Percentiles rank a stretch among this genome's conserved stretches.
Conservation (phyloP, 805 yeast genomes). For the Saccharomycopsis lassenensis region DNA sequence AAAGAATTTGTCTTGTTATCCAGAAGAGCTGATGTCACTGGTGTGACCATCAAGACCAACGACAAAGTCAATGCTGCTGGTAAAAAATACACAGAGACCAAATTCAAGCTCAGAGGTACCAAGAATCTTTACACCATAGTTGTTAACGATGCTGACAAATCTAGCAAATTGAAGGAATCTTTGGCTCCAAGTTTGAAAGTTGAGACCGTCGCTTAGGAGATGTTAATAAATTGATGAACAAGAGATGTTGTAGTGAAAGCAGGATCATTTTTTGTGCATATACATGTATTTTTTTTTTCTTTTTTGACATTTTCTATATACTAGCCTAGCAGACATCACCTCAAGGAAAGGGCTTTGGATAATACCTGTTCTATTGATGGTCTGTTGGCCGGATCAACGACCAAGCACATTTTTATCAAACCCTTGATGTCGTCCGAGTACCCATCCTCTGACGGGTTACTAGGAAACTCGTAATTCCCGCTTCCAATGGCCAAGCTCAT, state of each 20-base stretch:
- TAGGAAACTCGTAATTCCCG: slow-evolving; percentile 41
- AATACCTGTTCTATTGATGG: slow-evolving; percentile 55
- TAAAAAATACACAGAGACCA: slow-evolving; percentile 84
- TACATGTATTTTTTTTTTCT: neutral
- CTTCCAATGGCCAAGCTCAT: slow-evolving; percentile 62
- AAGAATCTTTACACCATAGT: slow-evolving; percentile 90
- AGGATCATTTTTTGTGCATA: too few relatives aligned
- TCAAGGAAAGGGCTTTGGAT: slow-evolving; percentile 30
- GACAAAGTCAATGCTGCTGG: slow-evolving; percentile 70
- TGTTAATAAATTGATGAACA: too few relatives aligned
- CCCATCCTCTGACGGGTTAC: slow-evolving; percentile 16
- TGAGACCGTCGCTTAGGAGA: slow-evolving; percentile 20
- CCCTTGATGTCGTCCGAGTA: slow-evolving; percentile 48
- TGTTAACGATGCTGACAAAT: slow-evolving; percentile 92
- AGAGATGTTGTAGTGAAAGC: too few relatives aligned
- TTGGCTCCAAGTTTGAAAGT: slow-evolving; percentile 88
- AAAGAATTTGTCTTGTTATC: slow-evolving; percentile 95
- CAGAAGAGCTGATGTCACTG: slow-evolving; percentile 89
- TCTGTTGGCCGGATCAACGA: slow-evolving; percentile 47
- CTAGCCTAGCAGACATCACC: neutral
- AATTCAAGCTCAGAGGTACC: slow-evolving; percentile 98
- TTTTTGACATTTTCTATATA: slow-evolving; percentile 4
- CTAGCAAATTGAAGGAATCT: slow-evolving; percentile 94
- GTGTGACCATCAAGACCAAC: slow-evolving; percentile 93
- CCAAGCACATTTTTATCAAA: slow-evolving; percentile 50